These are phyloP conservation scores for Vigna unguiculata DNA, from an alignment of 306 rosid species.

Conservation along the genomic window DNA sequence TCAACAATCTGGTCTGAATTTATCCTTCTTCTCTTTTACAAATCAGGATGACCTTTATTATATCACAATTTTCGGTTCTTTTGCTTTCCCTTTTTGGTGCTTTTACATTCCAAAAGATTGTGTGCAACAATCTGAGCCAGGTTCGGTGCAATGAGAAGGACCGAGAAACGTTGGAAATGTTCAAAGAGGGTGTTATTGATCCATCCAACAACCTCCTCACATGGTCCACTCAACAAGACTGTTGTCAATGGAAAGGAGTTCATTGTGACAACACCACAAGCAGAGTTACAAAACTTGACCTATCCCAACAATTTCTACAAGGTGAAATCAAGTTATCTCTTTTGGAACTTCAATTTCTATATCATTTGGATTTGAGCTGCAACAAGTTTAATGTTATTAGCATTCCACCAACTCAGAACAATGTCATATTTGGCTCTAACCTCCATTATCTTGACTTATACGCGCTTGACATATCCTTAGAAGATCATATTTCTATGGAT, in stretches of 20 bases:
- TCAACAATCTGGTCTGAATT: background rate
- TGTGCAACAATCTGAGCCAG: background rate
- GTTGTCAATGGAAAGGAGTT: constrained; percentile 35
- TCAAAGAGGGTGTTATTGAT: background rate
- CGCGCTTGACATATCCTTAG: background rate
- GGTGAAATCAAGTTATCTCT: constrained; percentile 28
- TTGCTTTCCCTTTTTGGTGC: background rate
- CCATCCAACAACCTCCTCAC: background rate
- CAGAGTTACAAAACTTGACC: constrained; percentile 5
- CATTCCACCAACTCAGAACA: background rate
- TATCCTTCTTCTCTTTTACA: background rate
- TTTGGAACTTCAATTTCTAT: constrained; percentile 25
- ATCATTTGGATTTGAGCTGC: background rate
- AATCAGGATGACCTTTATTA: background rate
- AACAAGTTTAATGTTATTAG: background rate
- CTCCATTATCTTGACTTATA: background rate
- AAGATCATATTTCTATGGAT: background rate
- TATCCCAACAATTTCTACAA: fast-evolving
- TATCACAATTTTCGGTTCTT: background rate
- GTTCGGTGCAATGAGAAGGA: constrained; percentile 10
- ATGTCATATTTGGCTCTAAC: background rate
- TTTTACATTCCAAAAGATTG: background rate
- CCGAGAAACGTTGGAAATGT: background rate
- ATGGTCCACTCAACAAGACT: constrained; percentile 18
- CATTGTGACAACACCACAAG: background rate